Base-by-base conservation (phyloP, 331 rosid genomes). In the Malus hybrid region DNA sequence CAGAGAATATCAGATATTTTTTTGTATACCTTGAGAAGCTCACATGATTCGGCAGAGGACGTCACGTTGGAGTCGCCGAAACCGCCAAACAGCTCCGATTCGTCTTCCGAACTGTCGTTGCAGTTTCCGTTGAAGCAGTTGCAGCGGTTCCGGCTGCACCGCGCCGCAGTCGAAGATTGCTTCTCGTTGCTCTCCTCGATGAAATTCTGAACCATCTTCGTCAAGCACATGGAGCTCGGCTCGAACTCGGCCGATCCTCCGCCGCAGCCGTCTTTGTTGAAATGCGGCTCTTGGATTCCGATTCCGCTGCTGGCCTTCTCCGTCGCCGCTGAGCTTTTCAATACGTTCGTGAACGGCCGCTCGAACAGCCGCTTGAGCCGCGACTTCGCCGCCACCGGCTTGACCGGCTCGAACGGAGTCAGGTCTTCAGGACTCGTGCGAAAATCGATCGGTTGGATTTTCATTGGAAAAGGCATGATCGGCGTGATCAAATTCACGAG, bases 131-230 rank as follows among this genome's bases (percentile, higher is more conserved):
- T 80, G 71, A 91, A 93, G 89, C 93, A 93, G 79, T 90, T 87
- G 79, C 90, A 83, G 80, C 96, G 86, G 76, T 75, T 88, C 31
- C 91, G 89, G 67, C 86, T 86, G 71, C 88, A 86, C 83, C 70
- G 72, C 4, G 81, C 55, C 4, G 80, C 59, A 50, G 86, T 59
- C 69, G 70, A 62, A 0, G 84, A 69, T 31, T 74, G 83, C 78
- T 81, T 92, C 82, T 89, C 97, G 86, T 57, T 85, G 72, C 69
- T 87, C 65, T 86, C 97, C 78, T 93, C 98, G 12, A 93, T 85
- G 85, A 91, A 94, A 73, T 76, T 88, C 79, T 81, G 94, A 71
- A 94, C 98, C 98, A 94, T 94, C 73, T 81, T 90, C 62, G 90
- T 85, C 80, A 94, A 65, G 87, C 97, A 86, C 33, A 78, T 66